A percentile compares a stretch with the other conserved stretches of the same genome.
Evolutionary conservation across 352 stramenopile genomes (phyloP).

Genomic region (Pythium monospermum): DNA sequence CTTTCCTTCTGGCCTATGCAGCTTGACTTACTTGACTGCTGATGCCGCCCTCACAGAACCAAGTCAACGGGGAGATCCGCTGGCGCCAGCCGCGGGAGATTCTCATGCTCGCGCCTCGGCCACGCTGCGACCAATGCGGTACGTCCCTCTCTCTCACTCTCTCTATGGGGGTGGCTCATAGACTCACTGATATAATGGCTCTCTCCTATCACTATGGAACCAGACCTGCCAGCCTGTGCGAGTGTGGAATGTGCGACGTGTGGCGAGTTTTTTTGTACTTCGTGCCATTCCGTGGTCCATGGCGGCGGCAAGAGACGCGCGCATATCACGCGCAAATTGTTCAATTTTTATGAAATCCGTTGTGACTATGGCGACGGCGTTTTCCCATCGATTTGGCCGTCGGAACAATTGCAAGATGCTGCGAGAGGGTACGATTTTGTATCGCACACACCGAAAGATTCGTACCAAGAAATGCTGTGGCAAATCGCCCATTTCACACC

Average conservation of each 20-base stretch:
- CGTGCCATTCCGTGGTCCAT: slow-evolving; percentile 85
- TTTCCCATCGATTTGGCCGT: slow-evolving; percentile 88
- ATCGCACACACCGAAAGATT: slow-evolving; percentile 36
- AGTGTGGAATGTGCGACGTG: slow-evolving; percentile 87
- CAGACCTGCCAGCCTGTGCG: slow-evolving; percentile 44
- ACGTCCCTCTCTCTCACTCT: neutral
- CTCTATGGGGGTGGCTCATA: neutral
- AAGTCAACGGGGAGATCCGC: slow-evolving; percentile 87
- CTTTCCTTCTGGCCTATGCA: neutral
- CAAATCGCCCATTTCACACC: slow-evolving; percentile 54
- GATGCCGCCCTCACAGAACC: slow-evolving; percentile 50
- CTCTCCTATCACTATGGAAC: too few species aligned
- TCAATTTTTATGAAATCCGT: slow-evolving; percentile 90
- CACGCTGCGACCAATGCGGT: slow-evolving; percentile 88
- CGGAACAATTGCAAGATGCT: slow-evolving; percentile 81
- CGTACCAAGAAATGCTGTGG: slow-evolving; percentile 65
- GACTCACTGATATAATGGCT: too few species aligned
- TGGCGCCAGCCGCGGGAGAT: slow-evolving; percentile 89
- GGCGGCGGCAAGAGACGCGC: slow-evolving; percentile 61
- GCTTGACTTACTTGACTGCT: neutral
- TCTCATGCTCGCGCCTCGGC: slow-evolving; percentile 66
- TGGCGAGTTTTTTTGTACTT: slow-evolving; percentile 88
- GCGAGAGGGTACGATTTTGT: slow-evolving; percentile 65
- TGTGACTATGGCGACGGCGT: slow-evolving; percentile 89
- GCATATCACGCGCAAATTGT: slow-evolving; percentile 80